phyloP scores from a whole-genome alignment of 768 basidiomycete genomes.

The Lactifluus echinatus region DNA sequence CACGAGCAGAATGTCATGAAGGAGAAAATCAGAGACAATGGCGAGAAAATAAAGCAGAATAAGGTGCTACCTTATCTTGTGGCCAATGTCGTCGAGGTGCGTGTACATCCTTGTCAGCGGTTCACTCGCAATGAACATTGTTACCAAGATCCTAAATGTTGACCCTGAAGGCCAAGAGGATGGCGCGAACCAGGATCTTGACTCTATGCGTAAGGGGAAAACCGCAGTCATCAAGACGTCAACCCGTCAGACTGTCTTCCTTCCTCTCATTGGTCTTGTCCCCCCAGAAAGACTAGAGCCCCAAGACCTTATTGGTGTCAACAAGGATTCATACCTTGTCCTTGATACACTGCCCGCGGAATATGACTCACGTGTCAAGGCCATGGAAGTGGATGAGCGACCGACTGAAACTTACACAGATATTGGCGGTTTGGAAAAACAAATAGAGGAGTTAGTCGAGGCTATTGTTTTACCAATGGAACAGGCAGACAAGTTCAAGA shows the following conservation, averaged over 20 bases:
- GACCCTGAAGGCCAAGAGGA: conserved; percentile 91
- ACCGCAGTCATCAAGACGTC: conserved; percentile 99
- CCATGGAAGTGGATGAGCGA: conserved; percentile 98
- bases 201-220: conserved; percentile 95
- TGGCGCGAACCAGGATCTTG: conserved; percentile 91
- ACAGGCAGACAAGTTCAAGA: conserved; percentile 97
- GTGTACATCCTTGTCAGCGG: conserved; percentile 19
- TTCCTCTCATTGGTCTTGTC: conserved; percentile 95
- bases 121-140: neutral
- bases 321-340: conserved; percentile 98
- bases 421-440: conserved; percentile 97
- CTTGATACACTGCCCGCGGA: conserved; percentile 94
- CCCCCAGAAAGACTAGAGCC: conserved; percentile 86
- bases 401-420: conserved; percentile 97
- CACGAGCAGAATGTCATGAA: conserved; percentile 97
- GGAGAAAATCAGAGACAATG: conserved; percentile 97
- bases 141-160: conserved; percentile 75
- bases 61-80: conserved; percentile 98
- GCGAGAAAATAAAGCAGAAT: conserved; percentile 98
- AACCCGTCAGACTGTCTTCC: conserved; percentile 96
- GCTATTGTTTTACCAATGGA: conserved; percentile 99
- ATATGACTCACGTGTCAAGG: conserved; percentile 96
- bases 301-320: conserved; percentile 93
- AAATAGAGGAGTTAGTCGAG: conserved; percentile 97
- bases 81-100: conserved; percentile 93